These are phyloP conservation scores for Fusarium sp. DNA, from an alignment of 2,329 filamentous ascomycete species.

Conservation along the genomic window DNA sequence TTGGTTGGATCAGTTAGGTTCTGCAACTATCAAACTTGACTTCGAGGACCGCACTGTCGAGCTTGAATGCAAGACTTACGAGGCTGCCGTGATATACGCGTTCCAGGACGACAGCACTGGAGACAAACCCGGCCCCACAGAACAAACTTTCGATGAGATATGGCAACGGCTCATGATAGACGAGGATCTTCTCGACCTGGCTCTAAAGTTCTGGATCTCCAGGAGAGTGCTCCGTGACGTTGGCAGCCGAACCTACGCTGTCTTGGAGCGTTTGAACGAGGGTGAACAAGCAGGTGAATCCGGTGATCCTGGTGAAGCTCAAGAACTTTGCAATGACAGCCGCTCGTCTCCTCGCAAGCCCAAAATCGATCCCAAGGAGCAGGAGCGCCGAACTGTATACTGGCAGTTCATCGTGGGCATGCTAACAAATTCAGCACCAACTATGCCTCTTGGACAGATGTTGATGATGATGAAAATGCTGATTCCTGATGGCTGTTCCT, in stretches of 20 bases:
- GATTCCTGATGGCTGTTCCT: constrained; percentile 86
- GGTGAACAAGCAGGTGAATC: constrained; percentile 41
- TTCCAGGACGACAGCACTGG: constrained; percentile 67
- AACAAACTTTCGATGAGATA: constrained; percentile 62
- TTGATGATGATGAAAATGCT: constrained; percentile 96
- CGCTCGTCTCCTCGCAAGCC: constrained; percentile 59
- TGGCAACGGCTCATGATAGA: constrained; percentile 74
- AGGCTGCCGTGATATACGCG: constrained; percentile 86
- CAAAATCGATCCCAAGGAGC: constrained; percentile 70
- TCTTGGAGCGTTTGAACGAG: constrained; percentile 71
- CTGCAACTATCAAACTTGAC: constrained; percentile 82
- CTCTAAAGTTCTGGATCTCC: constrained; percentile 76
- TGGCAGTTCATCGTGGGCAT: constrained; percentile 94
- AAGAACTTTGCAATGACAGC: constrained; percentile 37
- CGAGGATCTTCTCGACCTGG: constrained; percentile 72
- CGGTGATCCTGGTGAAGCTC: constrained; percentile 44
- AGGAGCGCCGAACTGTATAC: constrained; percentile 72
- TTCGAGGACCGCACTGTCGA: constrained; percentile 80
- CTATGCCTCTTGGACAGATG: constrained; percentile 84
- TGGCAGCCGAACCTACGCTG: constrained; percentile 65
- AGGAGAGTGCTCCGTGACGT: constrained; percentile 71
- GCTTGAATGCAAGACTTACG: constrained; percentile 81
- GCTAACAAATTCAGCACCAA: constrained; percentile 86
- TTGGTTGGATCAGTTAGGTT: constrained; percentile 86
- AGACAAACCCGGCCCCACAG: constrained; percentile 47